Evolutionary conservation across 2,329 filamentous ascomycete species (phyloP).

Genomic region (Monilinia polystroma): DNA sequence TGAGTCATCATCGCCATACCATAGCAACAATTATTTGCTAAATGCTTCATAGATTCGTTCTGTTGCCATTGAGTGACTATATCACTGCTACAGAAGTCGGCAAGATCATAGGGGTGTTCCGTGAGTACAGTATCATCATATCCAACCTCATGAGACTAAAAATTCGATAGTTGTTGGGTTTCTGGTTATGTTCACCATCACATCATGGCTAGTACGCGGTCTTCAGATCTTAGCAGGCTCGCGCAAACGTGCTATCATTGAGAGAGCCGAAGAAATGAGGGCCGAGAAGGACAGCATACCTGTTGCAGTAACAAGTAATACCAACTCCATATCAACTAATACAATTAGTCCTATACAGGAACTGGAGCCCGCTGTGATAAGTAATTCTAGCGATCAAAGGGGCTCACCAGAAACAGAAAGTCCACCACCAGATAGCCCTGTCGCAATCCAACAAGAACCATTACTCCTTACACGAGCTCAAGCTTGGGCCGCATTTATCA

Average conservation of each 20-base stretch:
- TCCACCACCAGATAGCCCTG: constrained; percentile 17
- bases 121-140: constrained; percentile 43
- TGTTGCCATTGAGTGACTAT: constrained; percentile 55
- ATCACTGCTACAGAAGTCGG: constrained; percentile 55
- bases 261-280: constrained; percentile 53
- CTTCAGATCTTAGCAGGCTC: constrained; percentile 53
- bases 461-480: constrained; percentile 48
- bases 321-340: constrained; percentile 27
- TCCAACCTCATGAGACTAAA: constrained; percentile 1
- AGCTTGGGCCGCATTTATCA: constrained; percentile 50
- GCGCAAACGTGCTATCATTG: constrained; percentile 52
- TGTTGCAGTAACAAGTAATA: constrained; percentile 39
- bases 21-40: constrained; percentile 4
- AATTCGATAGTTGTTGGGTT: constrained; percentile 53
- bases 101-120: constrained; percentile 59
- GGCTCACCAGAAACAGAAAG: constrained; percentile 29
- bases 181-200: constrained; percentile 50
- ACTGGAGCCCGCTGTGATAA: constrained; percentile 37
- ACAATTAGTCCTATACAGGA: constrained; percentile 31
- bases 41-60: constrained; percentile 46
- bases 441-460: constrained; percentile 44
- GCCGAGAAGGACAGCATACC: constrained; percentile 50
- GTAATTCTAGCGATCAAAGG: constrained; percentile 35
- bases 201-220: constrained; percentile 54
- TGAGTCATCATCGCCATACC: neutral